Evolutionary conservation across 2,329 filamentous ascomycete species (phyloP).

Genomic region (Xylaria sp.): DNA sequence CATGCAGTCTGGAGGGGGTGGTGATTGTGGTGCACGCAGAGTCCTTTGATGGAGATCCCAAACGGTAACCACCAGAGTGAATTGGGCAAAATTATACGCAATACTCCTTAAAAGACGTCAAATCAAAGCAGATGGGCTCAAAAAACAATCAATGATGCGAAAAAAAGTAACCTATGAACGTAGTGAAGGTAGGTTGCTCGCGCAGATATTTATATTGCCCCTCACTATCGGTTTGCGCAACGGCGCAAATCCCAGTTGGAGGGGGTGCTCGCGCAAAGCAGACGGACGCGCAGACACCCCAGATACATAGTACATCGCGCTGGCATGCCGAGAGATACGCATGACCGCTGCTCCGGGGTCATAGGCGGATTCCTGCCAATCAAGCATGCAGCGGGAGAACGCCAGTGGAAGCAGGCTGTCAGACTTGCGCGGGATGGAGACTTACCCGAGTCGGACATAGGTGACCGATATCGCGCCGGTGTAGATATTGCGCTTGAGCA

Average conservation of each 20-base stretch:
- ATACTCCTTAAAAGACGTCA: slow-evolving; percentile 18
- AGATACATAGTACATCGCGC: slow-evolving; percentile 13
- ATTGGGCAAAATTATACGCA: slow-evolving; percentile 18
- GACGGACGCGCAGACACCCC: slow-evolving; percentile 11
- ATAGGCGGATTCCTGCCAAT: slow-evolving; percentile 39
- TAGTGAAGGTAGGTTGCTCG: slow-evolving; percentile 4
- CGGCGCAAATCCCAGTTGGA: slow-evolving; percentile 45
- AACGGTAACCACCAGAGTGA: slow-evolving; percentile 18
- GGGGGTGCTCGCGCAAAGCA: slow-evolving; percentile 38
- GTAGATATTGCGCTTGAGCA: slow-evolving; percentile 21
- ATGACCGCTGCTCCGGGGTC: slow-evolving; percentile 17
- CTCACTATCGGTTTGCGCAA: slow-evolving; percentile 43
- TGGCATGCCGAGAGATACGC: slow-evolving; percentile 21
- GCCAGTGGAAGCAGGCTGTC: slow-evolving; percentile 35
- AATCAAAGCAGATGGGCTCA: not conserved
- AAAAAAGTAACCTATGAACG: not conserved
- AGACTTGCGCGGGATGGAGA: slow-evolving; percentile 32
- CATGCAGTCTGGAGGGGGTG: slow-evolving; percentile 4
- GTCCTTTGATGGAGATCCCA: not conserved
- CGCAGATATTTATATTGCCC: slow-evolving; percentile 28
- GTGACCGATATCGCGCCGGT: slow-evolving; percentile 14
- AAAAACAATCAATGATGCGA: not conserved
- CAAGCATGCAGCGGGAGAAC: slow-evolving; percentile 41
- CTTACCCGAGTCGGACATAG: slow-evolving; percentile 35
- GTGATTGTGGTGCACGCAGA: not conserved